Evolutionary conservation across 768 basidiomycete genomes (phyloP).

Genomic region (Sporobolomyces phaffii): DNA sequence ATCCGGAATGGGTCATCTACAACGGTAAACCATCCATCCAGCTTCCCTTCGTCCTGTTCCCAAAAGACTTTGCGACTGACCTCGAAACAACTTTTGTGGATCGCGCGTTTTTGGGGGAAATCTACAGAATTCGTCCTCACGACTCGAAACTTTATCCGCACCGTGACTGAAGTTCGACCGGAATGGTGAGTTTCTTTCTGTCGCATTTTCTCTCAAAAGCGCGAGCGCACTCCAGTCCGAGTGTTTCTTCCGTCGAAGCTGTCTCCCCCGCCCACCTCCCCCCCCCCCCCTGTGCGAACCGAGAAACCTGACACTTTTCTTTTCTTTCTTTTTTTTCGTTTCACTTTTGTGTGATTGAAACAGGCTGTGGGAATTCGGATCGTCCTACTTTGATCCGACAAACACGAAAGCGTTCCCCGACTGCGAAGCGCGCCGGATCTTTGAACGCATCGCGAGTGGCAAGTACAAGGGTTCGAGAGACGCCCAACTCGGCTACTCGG

Average conservation of each 20-base stretch:
- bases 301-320: too few relatives aligned
- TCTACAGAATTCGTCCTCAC: slow-evolving; percentile 87
- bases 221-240: too few relatives aligned
- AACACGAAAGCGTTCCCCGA: slow-evolving; percentile 56
- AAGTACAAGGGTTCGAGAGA: slow-evolving; percentile 11
- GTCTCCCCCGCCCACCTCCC: too few relatives aligned
- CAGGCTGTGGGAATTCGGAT: slow-evolving; percentile 62
- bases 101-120: too few relatives aligned
- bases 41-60: too few relatives aligned
- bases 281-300: too few relatives aligned
- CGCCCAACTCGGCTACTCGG: background rate
- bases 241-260: too few relatives aligned
- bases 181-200: slow-evolving; percentile 67
- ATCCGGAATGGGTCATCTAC: slow-evolving; percentile 52
- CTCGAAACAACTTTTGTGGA: background rate
- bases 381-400: slow-evolving; percentile 60
- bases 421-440: slow-evolving; percentile 50
- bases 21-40: slow-evolving; percentile 27
- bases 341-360: too few relatives aligned
- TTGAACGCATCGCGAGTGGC: slow-evolving; percentile 20
- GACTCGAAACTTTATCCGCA: slow-evolving; percentile 73
- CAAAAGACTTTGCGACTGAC: background rate
- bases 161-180: slow-evolving; percentile 74
- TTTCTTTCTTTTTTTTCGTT: too few relatives aligned
- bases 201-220: too few relatives aligned